A percentile compares a stretch with the other conserved stretches of the same genome.
Conservation (phyloP, 73 alveolate species). For the Tetrahymena thermophila region DNA sequence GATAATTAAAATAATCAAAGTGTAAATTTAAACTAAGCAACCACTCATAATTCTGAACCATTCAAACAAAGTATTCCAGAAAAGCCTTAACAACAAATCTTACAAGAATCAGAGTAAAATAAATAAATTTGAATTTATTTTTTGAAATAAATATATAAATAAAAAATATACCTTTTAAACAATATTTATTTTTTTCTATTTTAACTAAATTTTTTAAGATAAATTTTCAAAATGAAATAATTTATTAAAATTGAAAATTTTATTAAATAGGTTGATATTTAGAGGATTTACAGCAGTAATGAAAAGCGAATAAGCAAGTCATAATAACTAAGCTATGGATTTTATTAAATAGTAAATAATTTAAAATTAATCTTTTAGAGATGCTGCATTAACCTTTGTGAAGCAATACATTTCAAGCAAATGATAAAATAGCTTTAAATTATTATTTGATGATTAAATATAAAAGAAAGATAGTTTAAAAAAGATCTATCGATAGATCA, state of each 20-base stretch:
- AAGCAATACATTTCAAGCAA: neutral
- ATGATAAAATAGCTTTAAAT: neutral
- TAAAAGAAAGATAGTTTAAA: neutral
- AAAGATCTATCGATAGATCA: neutral
- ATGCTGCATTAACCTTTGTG: neutral
- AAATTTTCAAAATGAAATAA: neutral
- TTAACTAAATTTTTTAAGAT: neutral
- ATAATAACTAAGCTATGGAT: neutral
- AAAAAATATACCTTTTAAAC: too few relatives aligned
- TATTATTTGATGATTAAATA: neutral
- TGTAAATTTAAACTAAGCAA: too few relatives aligned
- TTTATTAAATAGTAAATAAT: neutral
- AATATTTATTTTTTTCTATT: neutral
- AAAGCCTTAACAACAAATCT: neutral
- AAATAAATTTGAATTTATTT: too few relatives aligned
- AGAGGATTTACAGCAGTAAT: neutral
- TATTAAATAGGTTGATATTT: neutral
- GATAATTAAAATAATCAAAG: too few relatives aligned
- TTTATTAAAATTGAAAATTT: neutral
- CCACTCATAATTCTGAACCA: neutral
- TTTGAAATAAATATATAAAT: too few relatives aligned
- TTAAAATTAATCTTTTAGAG: neutral
- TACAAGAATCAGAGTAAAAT: neutral
- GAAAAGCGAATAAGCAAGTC: neutral
- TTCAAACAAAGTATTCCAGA: neutral